Conservation (phyloP, 2,329 filamentous ascomycete genomes). For the Diaporthe humulicola region DNA sequence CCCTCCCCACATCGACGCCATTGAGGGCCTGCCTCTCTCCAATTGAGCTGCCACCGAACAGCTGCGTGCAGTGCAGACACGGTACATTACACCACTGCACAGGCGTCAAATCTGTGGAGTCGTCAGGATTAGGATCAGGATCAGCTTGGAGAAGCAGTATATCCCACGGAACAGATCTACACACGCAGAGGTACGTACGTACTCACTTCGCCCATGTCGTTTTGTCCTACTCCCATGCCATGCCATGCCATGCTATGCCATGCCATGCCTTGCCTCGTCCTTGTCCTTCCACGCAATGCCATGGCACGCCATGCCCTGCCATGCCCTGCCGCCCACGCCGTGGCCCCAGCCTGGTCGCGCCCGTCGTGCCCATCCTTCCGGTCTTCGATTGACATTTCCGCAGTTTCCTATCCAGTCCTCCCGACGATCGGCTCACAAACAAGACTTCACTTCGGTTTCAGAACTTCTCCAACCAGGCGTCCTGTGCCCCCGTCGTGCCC, state of each 20-base stretch:
- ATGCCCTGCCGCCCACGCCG: neutral
- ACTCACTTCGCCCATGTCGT: neutral
- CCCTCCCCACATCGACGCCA: constrained; percentile 24
- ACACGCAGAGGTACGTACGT: constrained; percentile 32
- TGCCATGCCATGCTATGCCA: neutral
- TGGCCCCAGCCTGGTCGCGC: constrained; percentile 7
- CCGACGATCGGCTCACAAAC: constrained; percentile 27
- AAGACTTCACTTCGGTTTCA: constrained; percentile 18
- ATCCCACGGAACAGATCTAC: constrained; percentile 21
- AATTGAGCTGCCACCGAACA: constrained; percentile 21
- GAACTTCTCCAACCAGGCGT: neutral
- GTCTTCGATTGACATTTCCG: constrained; percentile 22
- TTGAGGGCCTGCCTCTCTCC: constrained; percentile 29
- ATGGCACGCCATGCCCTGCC: neutral
- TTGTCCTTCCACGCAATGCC: neutral
- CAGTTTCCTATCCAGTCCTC: constrained; percentile 8
- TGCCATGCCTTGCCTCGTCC: neutral
- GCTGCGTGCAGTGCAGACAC: neutral
- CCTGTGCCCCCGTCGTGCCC: constrained; percentile 10
- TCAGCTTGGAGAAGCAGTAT: constrained; percentile 36
- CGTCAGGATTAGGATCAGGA: neutral
- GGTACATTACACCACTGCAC: neutral
- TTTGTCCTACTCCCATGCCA: neutral
- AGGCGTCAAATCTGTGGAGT: constrained; percentile 26
- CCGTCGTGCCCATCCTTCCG: constrained; percentile 5